Conservation (phyloP, 108 stramenopile genomes). For the Cyclostephanos tholiformis region DNA sequence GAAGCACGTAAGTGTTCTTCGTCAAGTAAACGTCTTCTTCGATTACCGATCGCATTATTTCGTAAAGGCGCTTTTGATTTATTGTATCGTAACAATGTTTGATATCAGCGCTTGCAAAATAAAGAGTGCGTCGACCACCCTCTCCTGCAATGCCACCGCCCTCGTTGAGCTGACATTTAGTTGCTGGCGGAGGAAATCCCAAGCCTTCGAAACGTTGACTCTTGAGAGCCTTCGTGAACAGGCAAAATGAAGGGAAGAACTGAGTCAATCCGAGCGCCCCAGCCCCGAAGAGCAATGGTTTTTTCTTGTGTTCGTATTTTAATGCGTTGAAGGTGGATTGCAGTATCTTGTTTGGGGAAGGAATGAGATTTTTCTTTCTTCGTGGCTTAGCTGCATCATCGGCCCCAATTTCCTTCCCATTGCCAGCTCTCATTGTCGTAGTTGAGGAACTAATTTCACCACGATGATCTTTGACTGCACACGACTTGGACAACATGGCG, state of each 20-base stretch:
- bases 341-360: conserved; percentile 66
- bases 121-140: conserved; percentile 34
- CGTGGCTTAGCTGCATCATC: background rate
- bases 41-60: conserved; percentile 52
- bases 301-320: conserved; percentile 58
- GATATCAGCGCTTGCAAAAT: conserved; percentile 84
- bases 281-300: conserved; percentile 56
- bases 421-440: background rate
- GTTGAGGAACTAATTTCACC: no score
- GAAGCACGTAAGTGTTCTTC: conserved; percentile 57
- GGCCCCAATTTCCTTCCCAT: conserved; percentile 1
- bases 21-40: conserved; percentile 68
- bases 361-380: background rate
- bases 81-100: conserved; percentile 86
- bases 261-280: conserved; percentile 68
- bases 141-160: background rate
- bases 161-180: background rate
- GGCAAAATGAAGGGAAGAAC: conserved; percentile 65
- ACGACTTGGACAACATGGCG: conserved; percentile 63
- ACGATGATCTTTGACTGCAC: conserved; percentile 9
- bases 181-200: background rate
- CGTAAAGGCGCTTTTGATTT: conserved; percentile 64
- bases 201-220: background rate
- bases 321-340: conserved; percentile 67
- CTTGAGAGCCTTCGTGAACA: conserved; percentile 48